These are phyloP conservation scores for Psilocybe sp. DNA, from an alignment of 768 basidiomycete genomes.

Conservation along the genomic window DNA sequence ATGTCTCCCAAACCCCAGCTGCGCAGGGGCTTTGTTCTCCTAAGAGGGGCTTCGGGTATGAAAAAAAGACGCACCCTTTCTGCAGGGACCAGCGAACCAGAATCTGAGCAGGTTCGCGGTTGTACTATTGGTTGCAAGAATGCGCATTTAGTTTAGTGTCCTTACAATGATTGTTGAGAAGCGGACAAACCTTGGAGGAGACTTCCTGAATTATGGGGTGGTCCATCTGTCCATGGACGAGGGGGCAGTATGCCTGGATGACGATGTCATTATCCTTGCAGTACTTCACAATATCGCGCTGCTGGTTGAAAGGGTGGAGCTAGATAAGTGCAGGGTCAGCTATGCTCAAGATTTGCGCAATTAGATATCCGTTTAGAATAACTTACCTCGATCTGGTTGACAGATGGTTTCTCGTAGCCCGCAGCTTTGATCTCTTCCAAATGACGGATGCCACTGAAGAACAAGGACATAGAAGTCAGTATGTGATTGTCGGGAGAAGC, in stretches of 20 bases:
- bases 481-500: neutral
- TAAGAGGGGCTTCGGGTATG: neutral
- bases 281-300: slow-evolving; percentile 72
- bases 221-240: slow-evolving; percentile 59
- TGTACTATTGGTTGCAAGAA: slow-evolving; percentile 34
- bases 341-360: neutral
- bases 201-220: slow-evolving; percentile 52
- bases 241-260: slow-evolving; percentile 75
- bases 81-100: slow-evolving; percentile 92
- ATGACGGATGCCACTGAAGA: slow-evolving; percentile 59
- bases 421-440: slow-evolving; percentile 69
- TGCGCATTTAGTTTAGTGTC: neutral
- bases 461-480: neutral
- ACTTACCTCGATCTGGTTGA: slow-evolving; percentile 79
- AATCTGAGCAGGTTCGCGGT: slow-evolving; percentile 71
- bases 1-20: too few relatives aligned
- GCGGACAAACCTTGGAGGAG: slow-evolving; percentile 47
- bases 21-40: neutral
- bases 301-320: slow-evolving; percentile 84
- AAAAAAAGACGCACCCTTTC: slow-evolving; percentile 50
- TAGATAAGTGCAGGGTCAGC: slow-evolving; percentile 19
- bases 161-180: neutral
- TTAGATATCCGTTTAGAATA: neutral
- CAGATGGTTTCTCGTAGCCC: slow-evolving; percentile 62
- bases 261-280: slow-evolving; percentile 60